Percentiles rank a stretch among this genome's conserved stretches.
Conservation (phyloP, 2,329 filamentous ascomycete genomes). For the Cytospora piceae region DNA sequence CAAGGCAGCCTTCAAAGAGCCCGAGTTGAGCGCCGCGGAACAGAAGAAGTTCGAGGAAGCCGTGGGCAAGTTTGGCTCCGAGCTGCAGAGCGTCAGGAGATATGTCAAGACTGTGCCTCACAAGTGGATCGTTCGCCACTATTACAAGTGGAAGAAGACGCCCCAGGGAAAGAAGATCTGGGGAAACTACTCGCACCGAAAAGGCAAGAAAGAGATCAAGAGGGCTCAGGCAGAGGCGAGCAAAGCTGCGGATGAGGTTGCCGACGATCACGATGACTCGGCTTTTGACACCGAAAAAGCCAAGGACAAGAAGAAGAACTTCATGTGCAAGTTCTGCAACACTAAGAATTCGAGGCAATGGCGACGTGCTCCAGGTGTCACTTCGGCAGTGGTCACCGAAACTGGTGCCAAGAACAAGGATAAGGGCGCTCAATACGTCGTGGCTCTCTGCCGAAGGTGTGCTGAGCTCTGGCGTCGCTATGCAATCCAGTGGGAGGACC, state of each 20-base stretch:
- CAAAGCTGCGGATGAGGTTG: slow-evolving; percentile 89
- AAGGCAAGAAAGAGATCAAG: slow-evolving; percentile 85
- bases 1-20: slow-evolving; percentile 79
- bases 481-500: slow-evolving; percentile 91
- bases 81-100: slow-evolving; percentile 79
- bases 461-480: slow-evolving; percentile 95
- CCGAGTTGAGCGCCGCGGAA: slow-evolving; percentile 76
- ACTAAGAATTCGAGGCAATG: slow-evolving; percentile 83
- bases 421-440: slow-evolving; percentile 72
- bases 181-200: slow-evolving; percentile 85
- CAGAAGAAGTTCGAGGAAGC: slow-evolving; percentile 91
- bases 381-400: slow-evolving; percentile 71
- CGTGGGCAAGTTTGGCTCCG: slow-evolving; percentile 87
- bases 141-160: slow-evolving; percentile 98
- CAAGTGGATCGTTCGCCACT: slow-evolving; percentile 84
- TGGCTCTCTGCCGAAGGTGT: slow-evolving; percentile 87
- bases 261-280: slow-evolving; percentile 90
- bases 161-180: slow-evolving; percentile 83
- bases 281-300: slow-evolving; percentile 93
- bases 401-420: slow-evolving; percentile 72
- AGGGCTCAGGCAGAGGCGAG: slow-evolving; percentile 70
- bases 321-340: slow-evolving; percentile 92
- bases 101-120: slow-evolving; percentile 84
- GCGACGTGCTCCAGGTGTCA: slow-evolving; percentile 82
- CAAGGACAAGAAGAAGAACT: slow-evolving; percentile 73